phyloP scores from a whole-genome alignment of 1,284 basidiomycete species.

The Baeospora myosura region DNA sequence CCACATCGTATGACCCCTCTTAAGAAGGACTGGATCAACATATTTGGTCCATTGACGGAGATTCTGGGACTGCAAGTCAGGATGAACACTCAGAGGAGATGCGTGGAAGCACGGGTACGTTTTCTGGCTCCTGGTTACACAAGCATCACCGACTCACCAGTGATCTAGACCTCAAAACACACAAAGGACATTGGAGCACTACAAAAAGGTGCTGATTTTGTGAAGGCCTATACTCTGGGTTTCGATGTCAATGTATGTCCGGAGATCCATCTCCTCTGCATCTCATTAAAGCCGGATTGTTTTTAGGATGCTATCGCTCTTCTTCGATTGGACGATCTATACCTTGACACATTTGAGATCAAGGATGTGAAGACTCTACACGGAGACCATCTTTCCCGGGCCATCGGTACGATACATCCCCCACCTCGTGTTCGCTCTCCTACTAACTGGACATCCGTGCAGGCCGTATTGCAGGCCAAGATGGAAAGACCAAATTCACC shows the following conservation, averaged over 20 bases:
- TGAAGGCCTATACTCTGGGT: constrained; percentile 90
- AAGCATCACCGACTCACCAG: not conserved
- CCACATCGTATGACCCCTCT: constrained; percentile 96
- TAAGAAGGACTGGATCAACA: constrained; percentile 95
- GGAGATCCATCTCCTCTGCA: not conserved
- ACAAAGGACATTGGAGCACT: constrained; percentile 88
- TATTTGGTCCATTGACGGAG: constrained; percentile 95
- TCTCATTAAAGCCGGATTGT: constrained; percentile 7
- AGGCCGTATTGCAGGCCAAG: constrained; percentile 96
- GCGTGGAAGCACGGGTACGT: constrained; percentile 87
- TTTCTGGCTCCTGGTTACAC: not conserved
- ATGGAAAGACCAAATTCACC: constrained; percentile 97
- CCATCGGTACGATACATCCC: constrained; percentile 67
- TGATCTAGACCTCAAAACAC: constrained; percentile 80
- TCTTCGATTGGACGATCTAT: constrained; percentile 91
- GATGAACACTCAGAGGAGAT: constrained; percentile 88
- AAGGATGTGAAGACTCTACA: constrained; percentile 98
- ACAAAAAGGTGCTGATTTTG: constrained; percentile 98
- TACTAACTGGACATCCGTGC: constrained; percentile 10
- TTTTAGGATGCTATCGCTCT: constrained; percentile 90
- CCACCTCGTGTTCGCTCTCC: not conserved
- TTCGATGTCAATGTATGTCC: constrained; percentile 85
- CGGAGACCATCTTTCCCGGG: constrained; percentile 92
- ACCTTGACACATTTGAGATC: constrained; percentile 97
- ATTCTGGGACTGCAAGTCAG: constrained; percentile 90